Percentiles rank a stretch among this genome's conserved stretches.
These are phyloP conservation scores for Trichoderma sp. DNA, from an alignment of 2,329 filamentous ascomycete species.

Conservation along the genomic window DNA sequence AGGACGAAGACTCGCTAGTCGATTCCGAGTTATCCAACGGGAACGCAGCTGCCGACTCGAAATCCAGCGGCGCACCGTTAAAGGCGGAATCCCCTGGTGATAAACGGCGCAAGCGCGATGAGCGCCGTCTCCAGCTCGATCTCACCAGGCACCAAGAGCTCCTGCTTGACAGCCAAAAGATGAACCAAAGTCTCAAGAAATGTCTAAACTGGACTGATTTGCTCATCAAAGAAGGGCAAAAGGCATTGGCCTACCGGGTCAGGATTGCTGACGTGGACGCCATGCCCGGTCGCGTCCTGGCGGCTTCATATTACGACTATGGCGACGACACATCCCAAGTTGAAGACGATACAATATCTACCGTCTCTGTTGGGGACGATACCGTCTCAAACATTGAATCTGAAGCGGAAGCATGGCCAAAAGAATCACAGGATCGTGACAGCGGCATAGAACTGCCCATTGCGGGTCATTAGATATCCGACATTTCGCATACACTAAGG, in stretches of 20 bases:
- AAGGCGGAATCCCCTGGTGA: constrained; percentile 41
- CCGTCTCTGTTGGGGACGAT: constrained; percentile 21
- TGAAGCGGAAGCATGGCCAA: constrained; percentile 33
- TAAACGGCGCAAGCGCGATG: constrained; percentile 65
- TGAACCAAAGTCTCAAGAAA: constrained; percentile 89
- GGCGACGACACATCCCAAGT: constrained; percentile 29
- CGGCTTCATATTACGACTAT: constrained; percentile 60
- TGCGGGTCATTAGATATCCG: constrained; percentile 35
- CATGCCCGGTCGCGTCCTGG: constrained; percentile 70
- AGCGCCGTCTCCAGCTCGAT: constrained; percentile 79
- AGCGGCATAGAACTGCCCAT: constrained; percentile 50
- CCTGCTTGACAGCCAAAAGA: constrained; percentile 84
- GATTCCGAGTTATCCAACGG: constrained; percentile 49
- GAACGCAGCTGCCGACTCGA: constrained; percentile 28
- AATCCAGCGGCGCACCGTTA: constrained; percentile 16
- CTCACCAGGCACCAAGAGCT: constrained; percentile 85
- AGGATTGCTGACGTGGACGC: constrained; percentile 69
- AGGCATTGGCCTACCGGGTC: constrained; percentile 80
- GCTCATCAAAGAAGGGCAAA: constrained; percentile 82
- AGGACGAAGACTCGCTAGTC: constrained; percentile 50
- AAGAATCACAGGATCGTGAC: constrained; percentile 47
- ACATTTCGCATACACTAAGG: neutral
- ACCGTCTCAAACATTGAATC: constrained; percentile 26
- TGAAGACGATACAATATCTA: constrained; percentile 26
- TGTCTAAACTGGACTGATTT: constrained; percentile 89